Conservation (phyloP, 225 moss, liverwort and hornwort genomes). For the Marchantia paleacea region DNA sequence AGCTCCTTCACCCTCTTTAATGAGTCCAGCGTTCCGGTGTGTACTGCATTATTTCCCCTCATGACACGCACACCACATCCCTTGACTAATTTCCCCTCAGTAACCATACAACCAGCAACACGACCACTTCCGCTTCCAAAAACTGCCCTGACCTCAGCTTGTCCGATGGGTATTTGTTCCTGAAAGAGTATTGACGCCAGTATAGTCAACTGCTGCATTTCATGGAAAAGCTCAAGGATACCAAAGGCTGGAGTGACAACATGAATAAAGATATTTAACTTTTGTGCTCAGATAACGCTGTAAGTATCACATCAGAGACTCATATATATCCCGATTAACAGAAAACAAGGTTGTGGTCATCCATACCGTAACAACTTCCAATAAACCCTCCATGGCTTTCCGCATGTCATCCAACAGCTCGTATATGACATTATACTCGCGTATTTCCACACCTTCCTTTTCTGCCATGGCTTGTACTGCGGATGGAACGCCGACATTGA, state of each 20-base stretch:
- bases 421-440: conserved; percentile 76
- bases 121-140: conserved; percentile 91
- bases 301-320: background rate
- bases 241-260: background rate
- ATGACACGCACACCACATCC: conserved; percentile 69
- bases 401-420: conserved; percentile 92
- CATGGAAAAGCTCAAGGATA: background rate
- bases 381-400: conserved; percentile 88
- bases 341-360: background rate
- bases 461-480: conserved; percentile 78
- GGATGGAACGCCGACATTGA: conserved; percentile 74
- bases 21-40: conserved; percentile 71
- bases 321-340: background rate
- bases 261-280: background rate
- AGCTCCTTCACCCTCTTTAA: conserved; percentile 85
- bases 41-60: conserved; percentile 57
- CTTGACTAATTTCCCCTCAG: conserved; percentile 79
- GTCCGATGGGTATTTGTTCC: conserved; percentile 80
- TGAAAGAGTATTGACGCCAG: conserved; percentile 17
- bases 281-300: too few relatives aligned
- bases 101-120: conserved; percentile 98
- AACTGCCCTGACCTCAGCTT: conserved; percentile 91
- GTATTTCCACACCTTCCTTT: conserved; percentile 78
- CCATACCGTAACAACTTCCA: conserved; percentile 73
- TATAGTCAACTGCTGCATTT: background rate